Evolutionary conservation across 2,329 filamentous ascomycete species (phyloP), one percentile per base, ranked within the genome.

Genomic region (Fusarium beomiforme): DNA sequence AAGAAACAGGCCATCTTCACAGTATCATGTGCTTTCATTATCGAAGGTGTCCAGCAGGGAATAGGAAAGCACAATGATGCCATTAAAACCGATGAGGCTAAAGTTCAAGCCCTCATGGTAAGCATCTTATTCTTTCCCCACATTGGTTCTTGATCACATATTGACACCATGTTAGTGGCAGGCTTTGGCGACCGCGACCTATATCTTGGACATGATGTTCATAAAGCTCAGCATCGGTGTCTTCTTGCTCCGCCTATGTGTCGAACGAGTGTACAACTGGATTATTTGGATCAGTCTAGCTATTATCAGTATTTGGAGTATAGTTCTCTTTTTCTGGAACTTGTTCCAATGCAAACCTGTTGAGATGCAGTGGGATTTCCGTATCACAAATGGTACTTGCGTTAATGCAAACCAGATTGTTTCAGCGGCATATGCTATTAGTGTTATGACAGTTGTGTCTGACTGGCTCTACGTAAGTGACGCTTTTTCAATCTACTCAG

Each of bases 141-240:
- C 46, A 26, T n/a, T 17, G 21, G 13, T 17, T n/a, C 21, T 21
- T 21, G n/a, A 21, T 33, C 37, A 36, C 12, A 31, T 64, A 37
- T 65, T 76, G 9, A 76, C 61, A 53, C 26, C 11, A 10, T 43
- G 46, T 36, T 41, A 86, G 82, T 87, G 83, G 78, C 86, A 88
- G 79, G 84, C 86, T 26, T 72, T 88, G 33, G 84, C 85, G 14
- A 85, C 85, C 2, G 84, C 82, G 10, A 83, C 83, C 4, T 88
- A 88, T 59, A 78, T 88, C 46, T 68, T 84, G 13, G 82, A 86
- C 66, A 88, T 89, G 86, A 84, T 87, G 81, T 84, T 88, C 65
- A 84, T 87, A 77, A 89, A 89, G 77, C 77, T 88, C 54, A 86
- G 86, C 77, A 87, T 88, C 51, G 84, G 83, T 36, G 78, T 88